Evolutionary conservation across 306 rosid species (phyloP).

Genomic region (Malus sieversii): DNA sequence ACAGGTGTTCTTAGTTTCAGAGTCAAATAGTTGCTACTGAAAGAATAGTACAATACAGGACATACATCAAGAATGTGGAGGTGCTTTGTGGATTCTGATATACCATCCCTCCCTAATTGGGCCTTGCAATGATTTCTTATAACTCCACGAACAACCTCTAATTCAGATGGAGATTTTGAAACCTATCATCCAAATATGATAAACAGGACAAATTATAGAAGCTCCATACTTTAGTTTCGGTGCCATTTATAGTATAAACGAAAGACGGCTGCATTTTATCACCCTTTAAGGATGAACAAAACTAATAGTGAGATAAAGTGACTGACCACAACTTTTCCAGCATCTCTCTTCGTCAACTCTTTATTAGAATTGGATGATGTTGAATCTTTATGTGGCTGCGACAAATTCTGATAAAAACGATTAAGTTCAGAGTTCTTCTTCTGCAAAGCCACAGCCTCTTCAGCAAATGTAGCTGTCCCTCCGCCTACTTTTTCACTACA

Average conservation of each 20-base stretch:
- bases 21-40: conserved; percentile 9
- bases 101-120: conserved; percentile 53
- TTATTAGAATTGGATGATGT: conserved; percentile 31
- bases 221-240: neutral
- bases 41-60: conserved; percentile 8
- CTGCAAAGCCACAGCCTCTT: conserved; percentile 85
- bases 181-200: conserved; percentile 35
- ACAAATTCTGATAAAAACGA: conserved; percentile 65
- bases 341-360: conserved; percentile 74
- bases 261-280: neutral
- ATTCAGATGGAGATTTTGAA: conserved; percentile 69
- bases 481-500: conserved; percentile 64
- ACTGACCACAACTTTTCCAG: conserved; percentile 83
- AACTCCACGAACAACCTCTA: conserved; percentile 88
- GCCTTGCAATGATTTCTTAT: conserved; percentile 71
- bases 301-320: conserved; percentile 10
- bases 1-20: neutral
- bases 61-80: conserved; percentile 76
- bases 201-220: neutral
- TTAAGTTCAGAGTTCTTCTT: conserved; percentile 60
- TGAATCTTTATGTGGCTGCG: conserved; percentile 45
- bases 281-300: conserved; percentile 1
- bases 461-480: conserved; percentile 69
- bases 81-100: conserved; percentile 62
- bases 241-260: neutral